Evolutionary conservation across 2,329 filamentous ascomycete genomes (phyloP).

Genomic region (Furcasterigmium furcatum): DNA sequence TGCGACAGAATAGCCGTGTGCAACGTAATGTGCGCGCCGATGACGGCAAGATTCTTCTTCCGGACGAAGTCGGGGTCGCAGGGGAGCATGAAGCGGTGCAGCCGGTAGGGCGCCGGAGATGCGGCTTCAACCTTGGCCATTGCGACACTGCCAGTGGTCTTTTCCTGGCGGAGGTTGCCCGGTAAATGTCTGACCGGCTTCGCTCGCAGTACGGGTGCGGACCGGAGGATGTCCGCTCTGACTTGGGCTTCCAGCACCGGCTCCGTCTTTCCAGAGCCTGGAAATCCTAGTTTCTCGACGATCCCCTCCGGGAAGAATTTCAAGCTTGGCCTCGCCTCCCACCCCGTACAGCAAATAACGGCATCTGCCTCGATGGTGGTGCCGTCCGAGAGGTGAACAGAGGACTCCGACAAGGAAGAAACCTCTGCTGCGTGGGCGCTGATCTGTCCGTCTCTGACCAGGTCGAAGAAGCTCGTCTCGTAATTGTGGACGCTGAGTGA

Average conservation of each 20-base stretch:
- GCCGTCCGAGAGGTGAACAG: slow-evolving; percentile 8
- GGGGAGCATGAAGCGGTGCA: slow-evolving; percentile 7
- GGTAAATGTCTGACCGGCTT: too few species aligned
- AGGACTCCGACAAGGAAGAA: not conserved
- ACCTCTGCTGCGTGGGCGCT: slow-evolving; percentile 10
- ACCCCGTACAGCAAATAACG: slow-evolving; percentile 10
- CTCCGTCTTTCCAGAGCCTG: not conserved
- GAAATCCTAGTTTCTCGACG: slow-evolving; percentile 2
- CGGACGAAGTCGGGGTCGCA: slow-evolving; percentile 4
- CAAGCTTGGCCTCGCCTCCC: slow-evolving; percentile 6
- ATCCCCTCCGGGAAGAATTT: slow-evolving; percentile 4
- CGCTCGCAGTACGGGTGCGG: too few species aligned
- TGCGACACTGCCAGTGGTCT: too few species aligned
- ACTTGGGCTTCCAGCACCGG: not conserved
- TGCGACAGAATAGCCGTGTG: slow-evolving; percentile 21
- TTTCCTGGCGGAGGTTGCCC: too few species aligned
- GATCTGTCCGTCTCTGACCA: slow-evolving; percentile 7
- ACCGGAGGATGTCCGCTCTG: too few species aligned
- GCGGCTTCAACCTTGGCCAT: not conserved
- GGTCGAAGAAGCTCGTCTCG: slow-evolving; percentile 8
- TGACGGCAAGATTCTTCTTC: slow-evolving; percentile 4
- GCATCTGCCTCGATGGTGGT: slow-evolving; percentile 7
- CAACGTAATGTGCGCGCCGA: slow-evolving; percentile 8
- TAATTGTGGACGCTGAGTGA: slow-evolving; percentile 13
- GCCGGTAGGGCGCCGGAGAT: slow-evolving; percentile 3